A percentile compares a stretch with the other conserved stretches of the same genome.
phyloP scores from a whole-genome alignment of 2,329 filamentous ascomycete species.

The Aurifilum marmelostoma region DNA sequence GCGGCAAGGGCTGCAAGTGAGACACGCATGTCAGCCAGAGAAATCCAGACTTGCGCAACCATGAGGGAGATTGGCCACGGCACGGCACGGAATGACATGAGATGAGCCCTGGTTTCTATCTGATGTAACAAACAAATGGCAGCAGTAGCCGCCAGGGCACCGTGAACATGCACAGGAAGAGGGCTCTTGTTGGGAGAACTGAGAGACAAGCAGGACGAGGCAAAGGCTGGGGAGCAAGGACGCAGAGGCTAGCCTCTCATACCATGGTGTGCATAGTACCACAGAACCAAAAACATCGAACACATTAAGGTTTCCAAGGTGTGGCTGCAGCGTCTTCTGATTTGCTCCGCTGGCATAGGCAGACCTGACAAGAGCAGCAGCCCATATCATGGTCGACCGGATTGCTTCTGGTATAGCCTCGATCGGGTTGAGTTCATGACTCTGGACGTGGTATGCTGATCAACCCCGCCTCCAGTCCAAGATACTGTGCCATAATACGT shows the following conservation, averaged over 20 bases:
- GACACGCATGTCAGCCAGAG: conserved; percentile 8
- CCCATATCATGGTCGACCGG: neutral
- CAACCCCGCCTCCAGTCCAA: neutral
- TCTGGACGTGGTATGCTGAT: neutral
- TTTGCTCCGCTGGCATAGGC: too few relatives aligned
- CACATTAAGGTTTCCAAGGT: too few relatives aligned
- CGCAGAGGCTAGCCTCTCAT: neutral
- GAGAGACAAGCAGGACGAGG: too few relatives aligned
- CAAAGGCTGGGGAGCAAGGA: neutral
- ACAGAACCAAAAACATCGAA: too few relatives aligned
- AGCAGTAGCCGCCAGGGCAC: neutral
- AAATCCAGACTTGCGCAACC: neutral
- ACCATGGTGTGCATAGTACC: neutral
- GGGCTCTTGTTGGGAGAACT: neutral
- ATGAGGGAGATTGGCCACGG: neutral
- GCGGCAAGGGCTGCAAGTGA: conserved; percentile 3
- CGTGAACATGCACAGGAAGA: neutral
- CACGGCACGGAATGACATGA: neutral
- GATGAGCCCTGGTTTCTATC: neutral
- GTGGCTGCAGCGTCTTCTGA: neutral
- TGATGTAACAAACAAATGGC: neutral
- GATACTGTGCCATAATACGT: too few relatives aligned
- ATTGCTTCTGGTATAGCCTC: neutral
- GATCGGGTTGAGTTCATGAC: neutral
- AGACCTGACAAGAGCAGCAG: neutral